These are phyloP conservation scores for Trichosporon ovoides DNA, from an alignment of 1,284 basidiomycete genomes.

Conservation along the genomic window DNA sequence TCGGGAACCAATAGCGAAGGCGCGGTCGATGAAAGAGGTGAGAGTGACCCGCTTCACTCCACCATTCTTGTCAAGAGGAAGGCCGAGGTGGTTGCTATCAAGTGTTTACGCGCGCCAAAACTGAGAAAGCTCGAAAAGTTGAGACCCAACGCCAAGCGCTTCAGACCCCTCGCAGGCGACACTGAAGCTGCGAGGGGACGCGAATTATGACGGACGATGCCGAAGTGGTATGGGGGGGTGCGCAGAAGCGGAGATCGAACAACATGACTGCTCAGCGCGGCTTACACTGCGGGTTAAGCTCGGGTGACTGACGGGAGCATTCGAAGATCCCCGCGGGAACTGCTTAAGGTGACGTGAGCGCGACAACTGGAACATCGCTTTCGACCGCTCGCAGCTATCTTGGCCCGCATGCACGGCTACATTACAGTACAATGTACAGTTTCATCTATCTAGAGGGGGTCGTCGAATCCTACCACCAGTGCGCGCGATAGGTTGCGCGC, in stretches of 20 bases:
- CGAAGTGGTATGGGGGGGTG: background rate
- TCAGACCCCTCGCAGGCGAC: constrained; percentile 6
- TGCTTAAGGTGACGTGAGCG: background rate
- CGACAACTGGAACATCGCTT: background rate
- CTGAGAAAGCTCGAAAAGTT: background rate
- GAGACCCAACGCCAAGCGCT: constrained; percentile 2
- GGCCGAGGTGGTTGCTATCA: no score
- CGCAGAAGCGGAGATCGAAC: background rate
- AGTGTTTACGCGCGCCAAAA: no score
- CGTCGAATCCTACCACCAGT: constrained; percentile 34
- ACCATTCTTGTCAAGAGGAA: no score
- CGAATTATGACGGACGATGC: background rate
- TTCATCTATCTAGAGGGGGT: constrained; percentile 21
- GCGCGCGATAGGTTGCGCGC: constrained; percentile 46
- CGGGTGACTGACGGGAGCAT: constrained; percentile 2
- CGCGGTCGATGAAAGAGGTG: no score
- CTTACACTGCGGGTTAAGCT: background rate
- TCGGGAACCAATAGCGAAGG: no score
- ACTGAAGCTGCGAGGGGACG: constrained; percentile 4
- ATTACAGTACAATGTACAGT: constrained; percentile 3
- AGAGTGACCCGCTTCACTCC: no score
- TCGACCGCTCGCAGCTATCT: no score
- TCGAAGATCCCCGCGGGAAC: background rate
- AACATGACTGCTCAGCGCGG: background rate
- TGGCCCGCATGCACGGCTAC: background rate